Base-by-base conservation (phyloP, 805 yeast genomes). In the Hanseniaspora occidentalis region DNA sequence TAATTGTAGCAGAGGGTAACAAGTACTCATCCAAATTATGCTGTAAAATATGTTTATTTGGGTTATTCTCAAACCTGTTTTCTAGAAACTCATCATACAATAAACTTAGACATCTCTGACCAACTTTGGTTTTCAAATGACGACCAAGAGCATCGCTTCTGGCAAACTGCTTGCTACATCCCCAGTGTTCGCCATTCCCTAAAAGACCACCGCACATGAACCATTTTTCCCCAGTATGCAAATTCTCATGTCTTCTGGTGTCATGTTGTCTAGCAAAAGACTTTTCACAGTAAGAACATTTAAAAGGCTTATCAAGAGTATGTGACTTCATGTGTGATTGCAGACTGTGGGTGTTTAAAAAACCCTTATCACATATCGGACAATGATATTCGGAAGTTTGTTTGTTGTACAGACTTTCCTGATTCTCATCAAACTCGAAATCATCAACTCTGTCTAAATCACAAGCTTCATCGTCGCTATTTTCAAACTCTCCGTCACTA, bases 311-410 rank as follows among this genome's bases (percentile, higher is more conserved):
- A 18, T n/a, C 16, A 54, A 81, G 81, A 1, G 94, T 82, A 56
- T 83, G 98, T 0, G 97, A 88, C 44, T 96, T 66, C 54, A 82
- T 64, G 60, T 89, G 98, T 0, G 95, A 84, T 50, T 89, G 84
- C 49, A 89, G 65, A 56, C 92, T 89, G 59, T 92, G 92, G 0
- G 95, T 95, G 41, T 97, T 64, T 2, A 96, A 88, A 57, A 89
- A 89, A 38, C 79, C 65, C 60, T 84, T 86, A 31, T 78, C 86
- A 60, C 98, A 89, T 34, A 83, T 61, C 43, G 78, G 77, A 58
- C 97, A 89, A 2, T 80, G 80, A 58, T 53, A 58, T n/a, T n/a
- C n/a, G 8, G 49, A 42, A 9, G 58, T 52, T 11, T 6, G 16
- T 7, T 10, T 11, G 23, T n/a, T 10, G 11, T 13, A 16, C 13